phyloP scores from a whole-genome alignment of 1,284 basidiomycete genomes.

The Phellinidium pouzarii region DNA sequence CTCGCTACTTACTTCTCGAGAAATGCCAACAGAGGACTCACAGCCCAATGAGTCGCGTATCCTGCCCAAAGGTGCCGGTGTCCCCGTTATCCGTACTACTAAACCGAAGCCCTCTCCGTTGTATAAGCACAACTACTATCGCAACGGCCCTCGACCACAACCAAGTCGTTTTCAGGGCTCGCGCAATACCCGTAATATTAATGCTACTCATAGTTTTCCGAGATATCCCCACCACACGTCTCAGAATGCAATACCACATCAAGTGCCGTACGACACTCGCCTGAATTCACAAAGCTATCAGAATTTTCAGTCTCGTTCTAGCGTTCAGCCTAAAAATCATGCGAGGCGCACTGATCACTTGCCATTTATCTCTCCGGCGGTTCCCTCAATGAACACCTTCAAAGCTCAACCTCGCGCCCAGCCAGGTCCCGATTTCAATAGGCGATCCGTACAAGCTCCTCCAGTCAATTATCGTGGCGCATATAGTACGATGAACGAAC shows the following conservation, averaged over 20 bases:
- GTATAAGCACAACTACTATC: neutral
- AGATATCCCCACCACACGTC: neutral
- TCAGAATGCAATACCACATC: neutral
- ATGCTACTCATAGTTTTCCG: neutral
- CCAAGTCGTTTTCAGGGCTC: neutral
- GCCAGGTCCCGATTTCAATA: no score
- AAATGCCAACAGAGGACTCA: slow-evolving; percentile 31
- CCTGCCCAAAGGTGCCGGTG: slow-evolving; percentile 30
- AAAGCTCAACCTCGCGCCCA: no score
- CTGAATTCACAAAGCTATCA: no score
- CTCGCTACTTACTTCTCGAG: neutral
- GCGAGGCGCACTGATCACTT: no score
- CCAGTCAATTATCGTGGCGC: no score
- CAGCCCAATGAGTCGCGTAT: slow-evolving; percentile 39
- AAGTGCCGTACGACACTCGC: no score
- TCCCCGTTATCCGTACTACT: slow-evolving; percentile 28
- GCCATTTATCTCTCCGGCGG: no score
- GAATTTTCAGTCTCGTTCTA: no score
- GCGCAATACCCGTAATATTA: neutral
- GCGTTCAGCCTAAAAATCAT: no score
- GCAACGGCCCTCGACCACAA: neutral
- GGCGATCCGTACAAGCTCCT: no score
- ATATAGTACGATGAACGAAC: no score
- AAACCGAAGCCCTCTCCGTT: neutral
- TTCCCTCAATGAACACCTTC: no score